These are phyloP conservation scores for Kluyveromyces marxianus DNA, from an alignment of 1,139 yeast species.

Conservation along the genomic window DNA sequence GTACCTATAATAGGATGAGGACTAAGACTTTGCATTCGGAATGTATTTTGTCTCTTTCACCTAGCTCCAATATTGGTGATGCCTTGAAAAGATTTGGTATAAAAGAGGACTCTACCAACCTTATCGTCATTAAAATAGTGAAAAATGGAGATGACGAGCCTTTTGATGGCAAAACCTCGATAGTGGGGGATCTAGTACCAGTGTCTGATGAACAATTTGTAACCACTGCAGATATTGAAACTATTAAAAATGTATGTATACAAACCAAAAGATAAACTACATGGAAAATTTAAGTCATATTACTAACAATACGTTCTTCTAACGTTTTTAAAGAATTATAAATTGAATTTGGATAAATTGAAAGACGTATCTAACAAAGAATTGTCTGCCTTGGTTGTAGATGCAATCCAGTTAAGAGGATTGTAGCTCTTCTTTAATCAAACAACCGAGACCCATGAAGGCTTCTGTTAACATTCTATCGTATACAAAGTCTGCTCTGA, in stretches of 20 bases:
- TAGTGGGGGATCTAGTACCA: constrained; percentile 31
- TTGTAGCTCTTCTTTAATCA: constrained; percentile 58
- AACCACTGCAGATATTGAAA: constrained; percentile 28
- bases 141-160: constrained; percentile 14
- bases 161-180: constrained; percentile 13
- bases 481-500: constrained; percentile 61
- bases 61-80: constrained; percentile 43
- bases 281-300: background rate
- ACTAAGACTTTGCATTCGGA: constrained; percentile 49
- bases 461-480: constrained; percentile 81
- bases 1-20: constrained; percentile 34
- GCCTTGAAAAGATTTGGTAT: constrained; percentile 42
- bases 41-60: constrained; percentile 44
- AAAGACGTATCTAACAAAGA: constrained; percentile 15
- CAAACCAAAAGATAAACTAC: background rate
- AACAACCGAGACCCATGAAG: constrained; percentile 80
- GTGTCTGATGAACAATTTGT: constrained; percentile 32
- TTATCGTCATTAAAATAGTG: constrained; percentile 35
- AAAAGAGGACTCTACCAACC: constrained; percentile 30
- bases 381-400: constrained; percentile 29
- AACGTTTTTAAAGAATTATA: no score
- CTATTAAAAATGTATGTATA: constrained; percentile 32
- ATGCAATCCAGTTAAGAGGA: constrained; percentile 34
- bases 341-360: constrained; percentile 21
- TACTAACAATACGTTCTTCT: no score